phyloP scores from a whole-genome alignment of 805 yeast species.

The Candida peoriensis region DNA sequence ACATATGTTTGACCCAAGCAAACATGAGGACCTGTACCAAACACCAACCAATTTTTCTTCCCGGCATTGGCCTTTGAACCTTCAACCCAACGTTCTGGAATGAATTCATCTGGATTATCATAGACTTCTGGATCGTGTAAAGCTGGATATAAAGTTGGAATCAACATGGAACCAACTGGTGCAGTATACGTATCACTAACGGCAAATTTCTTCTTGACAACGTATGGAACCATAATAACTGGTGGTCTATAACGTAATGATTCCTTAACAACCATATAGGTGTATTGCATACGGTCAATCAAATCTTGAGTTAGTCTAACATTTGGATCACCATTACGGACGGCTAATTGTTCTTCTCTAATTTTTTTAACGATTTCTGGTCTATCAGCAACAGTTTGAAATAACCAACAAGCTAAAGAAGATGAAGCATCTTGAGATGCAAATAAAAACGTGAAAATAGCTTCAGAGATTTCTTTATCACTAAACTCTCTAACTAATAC shows the following conservation, averaged over 20 bases:
- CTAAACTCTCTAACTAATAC: conserved; percentile 74
- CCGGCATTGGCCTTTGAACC: conserved; percentile 72
- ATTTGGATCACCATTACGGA: conserved; percentile 73
- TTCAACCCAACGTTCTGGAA: conserved; percentile 92
- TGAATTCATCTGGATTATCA: conserved; percentile 88
- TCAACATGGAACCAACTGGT: conserved; percentile 96
- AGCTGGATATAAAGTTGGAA: conserved; percentile 93
- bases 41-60: conserved; percentile 91
- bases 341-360: conserved; percentile 84
- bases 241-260: conserved; percentile 95
- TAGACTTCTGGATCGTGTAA: conserved; percentile 97
- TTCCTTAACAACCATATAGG: conserved; percentile 88
- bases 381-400: conserved; percentile 92
- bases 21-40: conserved; percentile 95
- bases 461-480: conserved; percentile 91
- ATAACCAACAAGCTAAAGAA: conserved; percentile 95
- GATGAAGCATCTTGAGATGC: conserved; percentile 99
- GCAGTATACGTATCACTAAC: conserved; percentile 79
- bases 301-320: conserved; percentile 60
- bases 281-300: conserved; percentile 83
- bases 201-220: conserved; percentile 82
- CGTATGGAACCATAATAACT: conserved; percentile 96
- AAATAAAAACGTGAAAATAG: conserved; percentile 91
- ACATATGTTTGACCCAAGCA: conserved; percentile 96
- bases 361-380: conserved; percentile 85